Evolutionary conservation across 148 eudicot species (phyloP).

Genomic region (Silene latifolia): DNA sequence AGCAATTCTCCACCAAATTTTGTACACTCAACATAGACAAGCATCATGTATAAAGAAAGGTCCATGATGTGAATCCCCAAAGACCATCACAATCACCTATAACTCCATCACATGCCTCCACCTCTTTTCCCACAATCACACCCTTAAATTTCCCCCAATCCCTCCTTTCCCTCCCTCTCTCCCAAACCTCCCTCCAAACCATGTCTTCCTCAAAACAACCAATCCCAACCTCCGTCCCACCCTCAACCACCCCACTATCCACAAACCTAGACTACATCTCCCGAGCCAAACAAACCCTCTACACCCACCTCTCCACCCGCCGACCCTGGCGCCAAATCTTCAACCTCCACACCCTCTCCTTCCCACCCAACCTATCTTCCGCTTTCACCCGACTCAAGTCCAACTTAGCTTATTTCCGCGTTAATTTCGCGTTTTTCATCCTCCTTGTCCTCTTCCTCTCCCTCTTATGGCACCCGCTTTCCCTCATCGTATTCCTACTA

Average conservation of each 20-base stretch:
- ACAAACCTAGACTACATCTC: constrained; percentile 55
- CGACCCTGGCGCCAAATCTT: constrained; percentile 73
- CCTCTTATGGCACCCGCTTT: constrained; percentile 77
- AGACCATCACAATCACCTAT: no score
- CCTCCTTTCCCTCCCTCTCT: neutral
- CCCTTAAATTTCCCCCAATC: neutral
- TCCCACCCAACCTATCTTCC: constrained; percentile 31
- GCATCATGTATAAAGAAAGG: no score
- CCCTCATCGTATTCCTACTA: constrained; percentile 61
- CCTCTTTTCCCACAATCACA: no score
- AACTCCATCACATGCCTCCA: no score
- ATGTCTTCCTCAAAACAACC: constrained; percentile 8
- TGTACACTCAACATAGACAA: no score
- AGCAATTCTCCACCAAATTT: no score
- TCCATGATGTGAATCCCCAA: no score
- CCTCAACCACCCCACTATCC: constrained; percentile 21
- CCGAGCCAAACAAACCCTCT: constrained; percentile 52
- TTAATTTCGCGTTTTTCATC: constrained; percentile 60
- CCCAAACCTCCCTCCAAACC: constrained; percentile 12
- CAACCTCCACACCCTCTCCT: constrained; percentile 38
- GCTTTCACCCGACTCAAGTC: constrained; percentile 42
- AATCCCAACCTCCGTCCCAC: constrained; percentile 15
- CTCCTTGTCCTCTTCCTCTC: constrained; percentile 57
- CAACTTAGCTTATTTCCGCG: constrained; percentile 57
- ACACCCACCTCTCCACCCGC: constrained; percentile 46